Conservation (phyloP, 495 filamentous ascomycete genomes). For the Xylaria grammica region DNA sequence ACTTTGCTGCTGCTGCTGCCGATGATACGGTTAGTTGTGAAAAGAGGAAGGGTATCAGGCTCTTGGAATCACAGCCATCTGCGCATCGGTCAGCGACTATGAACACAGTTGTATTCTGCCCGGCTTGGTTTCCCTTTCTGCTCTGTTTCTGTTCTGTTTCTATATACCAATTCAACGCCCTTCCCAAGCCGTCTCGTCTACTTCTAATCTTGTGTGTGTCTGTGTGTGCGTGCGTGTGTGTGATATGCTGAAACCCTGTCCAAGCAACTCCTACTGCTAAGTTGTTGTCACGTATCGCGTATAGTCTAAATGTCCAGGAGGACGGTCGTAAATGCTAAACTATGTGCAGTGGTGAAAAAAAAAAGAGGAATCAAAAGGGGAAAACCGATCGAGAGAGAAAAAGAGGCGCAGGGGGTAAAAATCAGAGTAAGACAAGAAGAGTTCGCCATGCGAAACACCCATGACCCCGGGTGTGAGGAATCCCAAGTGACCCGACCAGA, state of each 20-base stretch:
- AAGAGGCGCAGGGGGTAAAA: not conserved
- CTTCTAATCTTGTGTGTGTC: conserved; percentile 14
- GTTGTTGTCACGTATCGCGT: conserved; percentile 1
- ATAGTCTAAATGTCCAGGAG: conserved; percentile 9
- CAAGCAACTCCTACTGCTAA: conserved; percentile 17
- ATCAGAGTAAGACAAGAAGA: not conserved
- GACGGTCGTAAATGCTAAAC: conserved; percentile 15
- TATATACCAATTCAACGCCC: conserved; percentile 3
- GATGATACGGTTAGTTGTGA: not conserved
- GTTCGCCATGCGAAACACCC: conserved; percentile 7
- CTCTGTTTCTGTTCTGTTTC: not conserved
- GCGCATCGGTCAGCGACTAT: not conserved
- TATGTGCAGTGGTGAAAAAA: conserved; percentile 7
- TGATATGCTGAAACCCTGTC: conserved; percentile 17
- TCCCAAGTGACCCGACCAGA: conserved; percentile 11
- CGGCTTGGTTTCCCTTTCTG: not conserved
- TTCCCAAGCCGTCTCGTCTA: conserved; percentile 16
- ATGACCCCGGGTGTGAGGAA: not conserved
- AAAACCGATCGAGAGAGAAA: too few relatives aligned
- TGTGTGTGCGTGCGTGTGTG: too few relatives aligned
- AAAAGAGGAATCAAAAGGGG: not conserved
- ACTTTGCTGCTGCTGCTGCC: not conserved
- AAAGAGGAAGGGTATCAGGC: not conserved
- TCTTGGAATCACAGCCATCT: not conserved
- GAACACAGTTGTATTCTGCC: conserved; percentile 18